Evolutionary conservation across 2,329 filamentous ascomycete species (phyloP), one percentile per base, ranked within the genome.

Genomic region (Rhytidhysteron rufulum): DNA sequence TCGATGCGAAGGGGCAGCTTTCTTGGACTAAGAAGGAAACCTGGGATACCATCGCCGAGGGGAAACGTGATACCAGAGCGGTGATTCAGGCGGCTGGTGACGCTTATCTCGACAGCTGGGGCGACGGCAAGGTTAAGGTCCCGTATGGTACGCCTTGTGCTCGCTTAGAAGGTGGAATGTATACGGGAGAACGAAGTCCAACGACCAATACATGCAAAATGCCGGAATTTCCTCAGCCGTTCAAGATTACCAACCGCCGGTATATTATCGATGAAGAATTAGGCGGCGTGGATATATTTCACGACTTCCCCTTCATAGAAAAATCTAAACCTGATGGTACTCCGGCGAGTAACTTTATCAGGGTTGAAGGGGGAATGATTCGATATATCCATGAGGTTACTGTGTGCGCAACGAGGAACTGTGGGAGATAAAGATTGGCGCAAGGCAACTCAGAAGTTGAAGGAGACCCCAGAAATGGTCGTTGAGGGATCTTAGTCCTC

Each of bases 301-400:
- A 56, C 34, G 48, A 58, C 30, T 58, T 58, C 32, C 54, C 54
- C 18, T 58, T 58, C 34, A 53, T 58, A 33, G 24, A 27, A 7
- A 27, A 27, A 13, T 8, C 7, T 27, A 27, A 27, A 13, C 24
- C 24, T 13, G 13, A 27, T 27, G 24, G 24, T 13, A 27, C 24
- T 7, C 13, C 24, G 8, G 13, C 8, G 7, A 27, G 8, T 13
- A 27, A 27, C 24, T 27, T 27, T 13, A 27, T 27, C 8, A 27
- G 24, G 24, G 24, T 27, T 13, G 24, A 27, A 13, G 24, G 24
- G 13, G 24, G 24, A 13, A 27, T 27, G 24, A 7, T 27, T 27
- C 24, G 24, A 8, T 27, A 27, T 27, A 27, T 27, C 24, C 24
- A 27, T 27, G 24, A 27, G 24, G 24, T 27, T 27, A 27, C 54